Percentiles rank a stretch among this genome's conserved stretches.
Conservation (phyloP, 2,329 filamentous ascomycete species). For the Metarhizium brunneum region DNA sequence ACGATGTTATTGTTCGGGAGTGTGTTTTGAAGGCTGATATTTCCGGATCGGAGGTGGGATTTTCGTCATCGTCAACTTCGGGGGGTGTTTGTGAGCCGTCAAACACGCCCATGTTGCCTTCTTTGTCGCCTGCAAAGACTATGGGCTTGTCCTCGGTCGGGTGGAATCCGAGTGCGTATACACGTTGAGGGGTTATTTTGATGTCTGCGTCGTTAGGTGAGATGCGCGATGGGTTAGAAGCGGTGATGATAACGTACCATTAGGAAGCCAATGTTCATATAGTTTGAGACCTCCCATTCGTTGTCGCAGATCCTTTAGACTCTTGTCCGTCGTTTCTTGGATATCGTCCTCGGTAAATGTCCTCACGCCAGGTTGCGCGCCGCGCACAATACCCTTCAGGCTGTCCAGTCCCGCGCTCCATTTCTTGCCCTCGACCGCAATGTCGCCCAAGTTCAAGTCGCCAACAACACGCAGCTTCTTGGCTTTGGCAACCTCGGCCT, state of each 20-base stretch:
- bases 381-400: conserved; percentile 48
- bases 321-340: conserved; percentile 67
- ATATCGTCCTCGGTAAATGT: conserved; percentile 84
- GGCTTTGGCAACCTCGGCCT: conserved; percentile 34
- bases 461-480: conserved; percentile 49
- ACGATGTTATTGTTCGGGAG: conserved; percentile 75
- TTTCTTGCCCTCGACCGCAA: conserved; percentile 70
- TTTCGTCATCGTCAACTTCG: conserved; percentile 57
- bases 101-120: conserved; percentile 83
- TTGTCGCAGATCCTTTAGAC: conserved; percentile 61
- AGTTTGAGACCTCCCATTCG: conserved; percentile 69
- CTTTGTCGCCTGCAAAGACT: conserved; percentile 89
- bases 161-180: conserved; percentile 84
- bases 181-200: conserved; percentile 79
- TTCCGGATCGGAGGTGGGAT: conserved; percentile 58
- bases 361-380: conserved; percentile 68
- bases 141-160: conserved; percentile 78
- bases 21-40: conserved; percentile 89
- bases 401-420: conserved; percentile 62
- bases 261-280: conserved; percentile 78
- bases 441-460: conserved; percentile 63
- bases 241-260: conserved; percentile 37
- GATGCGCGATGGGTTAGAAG: background rate
- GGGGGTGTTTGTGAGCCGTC: conserved; percentile 67
- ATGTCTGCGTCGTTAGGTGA: conserved; percentile 49